Conservation (phyloP, 441 rosid species). For the Gossypium lobatum region DNA sequence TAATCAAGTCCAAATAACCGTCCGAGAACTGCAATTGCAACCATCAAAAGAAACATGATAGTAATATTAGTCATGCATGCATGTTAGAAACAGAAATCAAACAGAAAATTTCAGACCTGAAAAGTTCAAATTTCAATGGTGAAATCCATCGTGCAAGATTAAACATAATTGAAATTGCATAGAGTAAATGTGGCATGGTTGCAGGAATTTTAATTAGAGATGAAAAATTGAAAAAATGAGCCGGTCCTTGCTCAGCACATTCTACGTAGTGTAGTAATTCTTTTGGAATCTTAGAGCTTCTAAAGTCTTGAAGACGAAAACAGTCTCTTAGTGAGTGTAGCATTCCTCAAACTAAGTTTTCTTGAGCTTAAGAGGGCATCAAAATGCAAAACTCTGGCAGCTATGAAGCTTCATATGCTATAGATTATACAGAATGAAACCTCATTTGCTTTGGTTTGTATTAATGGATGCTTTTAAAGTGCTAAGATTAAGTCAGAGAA, state of each 20-base stretch:
- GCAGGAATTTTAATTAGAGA: neutral
- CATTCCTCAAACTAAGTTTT: neutral
- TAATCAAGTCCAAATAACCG: slow-evolving; percentile 75
- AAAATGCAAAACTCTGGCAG: neutral
- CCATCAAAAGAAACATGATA: slow-evolving; percentile 1
- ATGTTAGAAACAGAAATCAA: slow-evolving; percentile 1
- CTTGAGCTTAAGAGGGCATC: neutral
- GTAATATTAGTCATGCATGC: neutral
- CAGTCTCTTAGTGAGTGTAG: neutral
- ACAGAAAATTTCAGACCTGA: neutral
- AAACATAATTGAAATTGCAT: neutral
- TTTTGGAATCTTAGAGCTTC: neutral
- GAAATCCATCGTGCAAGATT: neutral
- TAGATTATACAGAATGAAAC: neutral
- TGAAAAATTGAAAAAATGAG: neutral
- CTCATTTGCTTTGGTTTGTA: neutral
- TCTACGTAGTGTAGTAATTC: neutral
- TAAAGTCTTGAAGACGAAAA: neutral
- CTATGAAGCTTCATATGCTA: neutral
- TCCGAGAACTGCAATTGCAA: slow-evolving; percentile 62
- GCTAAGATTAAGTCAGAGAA: neutral
- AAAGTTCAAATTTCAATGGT: neutral
- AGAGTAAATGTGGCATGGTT: neutral
- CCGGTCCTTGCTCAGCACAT: neutral
- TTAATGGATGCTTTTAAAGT: neutral